A percentile compares a stretch with the other conserved stretches of the same genome.
Conservation (phyloP, 2,329 filamentous ascomycete species). For the Sclerotinia sclerotiorum region DNA sequence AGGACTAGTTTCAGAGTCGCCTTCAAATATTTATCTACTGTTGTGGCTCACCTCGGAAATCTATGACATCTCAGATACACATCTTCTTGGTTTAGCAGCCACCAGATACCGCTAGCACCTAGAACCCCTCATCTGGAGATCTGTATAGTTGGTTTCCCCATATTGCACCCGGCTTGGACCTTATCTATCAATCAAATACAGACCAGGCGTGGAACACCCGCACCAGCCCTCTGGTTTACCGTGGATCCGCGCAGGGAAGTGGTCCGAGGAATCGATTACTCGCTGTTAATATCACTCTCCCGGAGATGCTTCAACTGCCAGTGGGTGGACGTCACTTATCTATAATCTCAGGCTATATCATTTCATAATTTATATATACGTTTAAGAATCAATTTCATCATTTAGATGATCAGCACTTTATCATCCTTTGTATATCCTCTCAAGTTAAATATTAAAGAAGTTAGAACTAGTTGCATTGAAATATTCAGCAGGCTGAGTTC, state of each 20-base stretch:
- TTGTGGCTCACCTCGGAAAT: background rate
- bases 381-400: background rate
- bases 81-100: background rate
- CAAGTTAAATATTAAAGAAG: background rate
- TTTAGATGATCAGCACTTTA: background rate
- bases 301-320: constrained; percentile 20
- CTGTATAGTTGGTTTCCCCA: background rate
- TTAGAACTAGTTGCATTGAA: background rate
- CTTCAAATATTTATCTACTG: background rate
- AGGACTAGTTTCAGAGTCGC: background rate
- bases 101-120: background rate
- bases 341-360: background rate
- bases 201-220: background rate
- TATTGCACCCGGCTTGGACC: background rate
- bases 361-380: constrained; percentile 14
- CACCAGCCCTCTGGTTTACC: background rate
- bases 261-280: background rate
- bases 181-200: constrained; percentile 12
- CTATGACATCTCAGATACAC: constrained; percentile 4
- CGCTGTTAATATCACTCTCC: background rate
- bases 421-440: background rate
- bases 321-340: background rate
- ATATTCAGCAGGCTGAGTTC: background rate
- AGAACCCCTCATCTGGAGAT: background rate
- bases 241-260: background rate